Conservation (phyloP, 257 asterid genomes). For the Solanum pinnatisectum region DNA sequence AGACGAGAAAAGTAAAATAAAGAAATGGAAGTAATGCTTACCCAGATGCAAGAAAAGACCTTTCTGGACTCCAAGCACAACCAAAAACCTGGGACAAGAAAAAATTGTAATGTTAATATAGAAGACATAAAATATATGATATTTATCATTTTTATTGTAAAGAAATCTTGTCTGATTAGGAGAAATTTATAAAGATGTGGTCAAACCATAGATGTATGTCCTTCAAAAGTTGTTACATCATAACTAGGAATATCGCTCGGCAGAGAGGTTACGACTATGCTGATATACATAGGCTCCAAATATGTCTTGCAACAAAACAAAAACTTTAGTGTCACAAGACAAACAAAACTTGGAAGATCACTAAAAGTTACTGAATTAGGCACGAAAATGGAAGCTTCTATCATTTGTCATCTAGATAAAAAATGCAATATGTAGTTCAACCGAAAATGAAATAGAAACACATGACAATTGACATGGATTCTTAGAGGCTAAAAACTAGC, state of each 20-base stretch:
- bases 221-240: constrained; percentile 75
- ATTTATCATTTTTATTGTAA: not conserved
- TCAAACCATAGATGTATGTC: constrained; percentile 88
- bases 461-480: not conserved
- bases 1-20: too few relatives aligned
- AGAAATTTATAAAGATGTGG: too few relatives aligned
- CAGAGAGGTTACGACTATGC: too few relatives aligned
- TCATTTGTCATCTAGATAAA: not conserved
- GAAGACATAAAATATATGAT: not conserved
- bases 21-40: too few relatives aligned
- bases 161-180: not conserved
- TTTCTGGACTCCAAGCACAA: constrained; percentile 74
- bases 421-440: not conserved
- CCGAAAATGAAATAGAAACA: not conserved
- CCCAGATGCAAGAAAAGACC: too few relatives aligned
- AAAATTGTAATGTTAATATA: not conserved
- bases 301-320: too few relatives aligned
- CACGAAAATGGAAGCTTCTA: not conserved
- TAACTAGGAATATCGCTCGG: too few relatives aligned
- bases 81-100: constrained; percentile 64
- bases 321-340: too few relatives aligned
- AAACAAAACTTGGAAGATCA: not conserved
- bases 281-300: too few relatives aligned
- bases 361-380: not conserved
- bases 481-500: too few relatives aligned